A percentile compares a stretch with the other conserved stretches of the same genome.
phyloP scores from a whole-genome alignment of 2,329 filamentous ascomycete genomes.

The Fusarium tuaranense region DNA sequence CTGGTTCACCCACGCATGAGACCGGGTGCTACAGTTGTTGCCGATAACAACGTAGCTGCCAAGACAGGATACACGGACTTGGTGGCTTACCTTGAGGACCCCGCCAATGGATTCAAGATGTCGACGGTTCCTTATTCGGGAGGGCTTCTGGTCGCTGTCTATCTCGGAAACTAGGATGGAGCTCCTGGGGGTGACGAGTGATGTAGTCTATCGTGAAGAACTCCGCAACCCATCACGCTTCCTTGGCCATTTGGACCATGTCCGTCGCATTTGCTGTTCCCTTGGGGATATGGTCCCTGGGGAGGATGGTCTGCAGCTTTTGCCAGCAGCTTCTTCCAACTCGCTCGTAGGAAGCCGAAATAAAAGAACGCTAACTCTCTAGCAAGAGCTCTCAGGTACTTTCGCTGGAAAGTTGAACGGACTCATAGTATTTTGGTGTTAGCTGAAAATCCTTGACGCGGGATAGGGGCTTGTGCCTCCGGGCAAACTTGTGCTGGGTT shows the following conservation, averaged over 20 bases:
- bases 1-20: constrained; percentile 58
- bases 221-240: neutral
- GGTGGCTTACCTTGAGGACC: constrained; percentile 56
- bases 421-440: neutral
- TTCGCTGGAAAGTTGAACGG: neutral
- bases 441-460: neutral
- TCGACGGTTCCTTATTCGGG: constrained; percentile 47
- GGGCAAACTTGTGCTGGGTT: neutral
- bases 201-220: neutral
- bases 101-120: constrained; percentile 61
- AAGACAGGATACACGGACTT: constrained; percentile 60
- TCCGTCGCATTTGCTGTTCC: neutral
- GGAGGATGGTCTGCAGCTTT: neutral
- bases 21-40: constrained; percentile 60
- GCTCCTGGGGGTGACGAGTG: neutral
- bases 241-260: neutral
- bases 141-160: constrained; percentile 44
- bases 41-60: constrained; percentile 60
- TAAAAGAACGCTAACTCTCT: neutral
- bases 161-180: constrained; percentile 21
- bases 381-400: neutral
- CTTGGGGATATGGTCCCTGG: neutral
- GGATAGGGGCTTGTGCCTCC: neutral
- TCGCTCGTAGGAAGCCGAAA: neutral
- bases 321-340: neutral